A percentile compares a stretch with the other conserved stretches of the same genome.
phyloP scores from a whole-genome alignment of 1,284 basidiomycete genomes.

The Macrocystidia cucumis region DNA sequence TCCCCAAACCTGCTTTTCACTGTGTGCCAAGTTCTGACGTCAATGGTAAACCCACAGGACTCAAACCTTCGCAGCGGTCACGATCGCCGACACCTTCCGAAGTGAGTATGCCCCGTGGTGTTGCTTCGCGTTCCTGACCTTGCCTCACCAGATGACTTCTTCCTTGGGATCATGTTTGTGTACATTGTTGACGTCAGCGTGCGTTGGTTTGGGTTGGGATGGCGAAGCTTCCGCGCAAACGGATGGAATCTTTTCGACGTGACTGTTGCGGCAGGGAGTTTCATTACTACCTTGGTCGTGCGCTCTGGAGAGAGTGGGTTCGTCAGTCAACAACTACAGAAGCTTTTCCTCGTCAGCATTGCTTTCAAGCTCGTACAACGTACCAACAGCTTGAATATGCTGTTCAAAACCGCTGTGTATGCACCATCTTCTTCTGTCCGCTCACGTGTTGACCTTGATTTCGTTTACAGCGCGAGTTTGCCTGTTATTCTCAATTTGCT shows the following conservation, averaged over 20 bases:
- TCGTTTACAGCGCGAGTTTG: conserved; percentile 63
- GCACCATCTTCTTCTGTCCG: conserved; percentile 21
- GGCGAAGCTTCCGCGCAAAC: conserved; percentile 77
- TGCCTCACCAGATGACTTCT: conserved; percentile 62
- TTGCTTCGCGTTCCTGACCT: conserved; percentile 9
- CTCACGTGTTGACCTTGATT: conserved; percentile 5
- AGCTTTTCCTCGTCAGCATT: conserved; percentile 90
- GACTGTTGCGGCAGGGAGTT: conserved; percentile 75
- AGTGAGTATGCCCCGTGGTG: conserved; percentile 35
- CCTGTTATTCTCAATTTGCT: conserved; percentile 86
- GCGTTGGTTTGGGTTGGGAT: conserved; percentile 80
- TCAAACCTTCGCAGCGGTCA: conserved; percentile 62
- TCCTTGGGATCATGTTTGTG: conserved; percentile 66
- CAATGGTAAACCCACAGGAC: conserved; percentile 67
- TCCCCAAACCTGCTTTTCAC: too few species aligned
- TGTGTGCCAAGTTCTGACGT: too few species aligned
- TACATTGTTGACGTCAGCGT: conserved; percentile 79
- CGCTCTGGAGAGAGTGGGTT: conserved; percentile 49
- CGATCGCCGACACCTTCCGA: conserved; percentile 52
- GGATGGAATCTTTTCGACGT: conserved; percentile 95
- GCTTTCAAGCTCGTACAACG: conserved; percentile 94
- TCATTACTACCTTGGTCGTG: conserved; percentile 79
- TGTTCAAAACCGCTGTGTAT: conserved; percentile 95
- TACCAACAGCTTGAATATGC: conserved; percentile 84
- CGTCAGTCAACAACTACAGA: conserved; percentile 73